Conservation (phyloP, 2,329 filamentous ascomycete genomes). For the Penicillium sp. region DNA sequence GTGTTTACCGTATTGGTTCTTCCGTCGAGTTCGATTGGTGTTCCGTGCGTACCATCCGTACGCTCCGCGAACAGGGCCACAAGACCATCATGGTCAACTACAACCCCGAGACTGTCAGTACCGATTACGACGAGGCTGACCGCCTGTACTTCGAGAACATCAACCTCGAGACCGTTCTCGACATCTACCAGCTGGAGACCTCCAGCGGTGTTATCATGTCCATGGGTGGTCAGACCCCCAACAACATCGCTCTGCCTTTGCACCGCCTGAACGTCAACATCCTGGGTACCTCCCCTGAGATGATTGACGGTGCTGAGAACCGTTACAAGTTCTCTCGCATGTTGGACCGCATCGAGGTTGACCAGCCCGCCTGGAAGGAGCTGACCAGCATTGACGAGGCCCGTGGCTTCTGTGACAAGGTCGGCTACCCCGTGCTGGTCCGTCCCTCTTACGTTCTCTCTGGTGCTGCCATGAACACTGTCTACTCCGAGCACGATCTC, state of each 20-base stretch:
- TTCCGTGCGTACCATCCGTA: constrained; percentile 90
- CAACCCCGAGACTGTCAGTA: constrained; percentile 86
- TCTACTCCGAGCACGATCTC: constrained; percentile 92
- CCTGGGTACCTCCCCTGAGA: constrained; percentile 93
- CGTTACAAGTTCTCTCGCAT: constrained; percentile 98
- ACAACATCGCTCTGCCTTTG: constrained; percentile 92
- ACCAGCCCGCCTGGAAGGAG: constrained; percentile 98
- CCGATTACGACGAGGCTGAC: constrained; percentile 94
- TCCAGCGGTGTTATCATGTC: constrained; percentile 85
- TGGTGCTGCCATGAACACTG: constrained; percentile 98
- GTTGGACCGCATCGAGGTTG: constrained; percentile 90
- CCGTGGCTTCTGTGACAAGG: constrained; percentile 79
- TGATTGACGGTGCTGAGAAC: constrained; percentile 98
- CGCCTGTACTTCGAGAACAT: constrained; percentile 96
- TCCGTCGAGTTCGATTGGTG: constrained; percentile 99
- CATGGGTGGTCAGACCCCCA: constrained; percentile 96
- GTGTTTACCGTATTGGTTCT: constrained; percentile 95
- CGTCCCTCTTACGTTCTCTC: constrained; percentile 96
- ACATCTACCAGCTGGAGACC: constrained; percentile 87
- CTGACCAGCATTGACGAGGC: constrained; percentile 93
- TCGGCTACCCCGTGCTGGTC: constrained; percentile 91
- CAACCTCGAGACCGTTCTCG: constrained; percentile 82
- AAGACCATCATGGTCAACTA: constrained; percentile 98
- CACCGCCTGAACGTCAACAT: constrained; percentile 89
- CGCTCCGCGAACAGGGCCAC: constrained; percentile 76